Conservation (phyloP, 352 stramenopile genomes). For the Pythium chondricola region DNA sequence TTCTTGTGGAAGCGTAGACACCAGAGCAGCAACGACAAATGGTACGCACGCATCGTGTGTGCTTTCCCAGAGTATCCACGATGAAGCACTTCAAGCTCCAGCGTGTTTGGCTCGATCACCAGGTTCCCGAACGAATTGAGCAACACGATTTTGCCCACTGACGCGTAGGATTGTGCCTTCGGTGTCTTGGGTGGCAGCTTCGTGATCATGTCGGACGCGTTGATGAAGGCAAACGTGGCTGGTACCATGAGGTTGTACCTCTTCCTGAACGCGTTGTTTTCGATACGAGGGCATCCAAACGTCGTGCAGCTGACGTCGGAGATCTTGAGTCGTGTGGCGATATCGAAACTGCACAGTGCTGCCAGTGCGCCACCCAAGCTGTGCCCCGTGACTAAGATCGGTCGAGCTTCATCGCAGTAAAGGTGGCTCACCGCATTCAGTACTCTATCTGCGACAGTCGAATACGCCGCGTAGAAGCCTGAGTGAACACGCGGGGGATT, state of each 20-base stretch:
- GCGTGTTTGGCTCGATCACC: constrained; percentile 32
- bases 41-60: constrained; percentile 32
- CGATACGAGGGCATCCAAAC: constrained; percentile 34
- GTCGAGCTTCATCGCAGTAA: constrained; percentile 15
- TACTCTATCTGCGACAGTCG: constrained; percentile 26
- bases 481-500: constrained; percentile 34
- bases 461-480: constrained; percentile 35
- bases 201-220: constrained; percentile 31
- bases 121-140: constrained; percentile 38
- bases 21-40: constrained; percentile 35
- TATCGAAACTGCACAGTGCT: constrained; percentile 33
- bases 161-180: constrained; percentile 31
- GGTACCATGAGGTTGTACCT: constrained; percentile 25
- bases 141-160: constrained; percentile 30
- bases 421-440: constrained; percentile 17
- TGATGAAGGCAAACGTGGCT: constrained; percentile 36
- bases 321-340: constrained; percentile 23
- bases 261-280: constrained; percentile 35
- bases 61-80: constrained; percentile 31
- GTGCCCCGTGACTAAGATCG: constrained; percentile 32
- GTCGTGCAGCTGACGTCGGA: constrained; percentile 32
- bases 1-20: constrained; percentile 29
- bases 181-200: constrained; percentile 36
- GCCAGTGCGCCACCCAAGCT: constrained; percentile 36
- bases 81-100: constrained; percentile 34